Base-by-base conservation (phyloP, 148 eudicot species). In the Selenicereus undatus region DNA sequence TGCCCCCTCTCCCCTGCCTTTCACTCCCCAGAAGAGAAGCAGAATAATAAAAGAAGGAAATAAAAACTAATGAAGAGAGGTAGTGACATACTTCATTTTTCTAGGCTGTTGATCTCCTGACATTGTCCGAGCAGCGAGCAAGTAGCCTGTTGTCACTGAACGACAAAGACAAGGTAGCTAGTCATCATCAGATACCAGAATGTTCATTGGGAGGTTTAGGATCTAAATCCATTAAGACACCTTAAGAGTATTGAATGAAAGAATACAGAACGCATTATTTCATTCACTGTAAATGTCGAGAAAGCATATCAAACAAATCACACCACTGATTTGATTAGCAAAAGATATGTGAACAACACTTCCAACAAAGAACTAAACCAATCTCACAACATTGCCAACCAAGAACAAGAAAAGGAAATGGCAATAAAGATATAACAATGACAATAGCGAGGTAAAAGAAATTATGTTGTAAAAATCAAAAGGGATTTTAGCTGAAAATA, bases 11-110 rank as follows among this genome's bases (percentile, higher is more conserved):
- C 5, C n/a, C 27, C 68, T 2, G 32, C 32, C 32, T 32, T 32
- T 32, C 32, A 32, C 66, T 27, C 66, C 27, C 66, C 66, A 10
- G 8, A 48, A 48, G 3, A 56, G 22, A 56, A 17, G 22, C 62
- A 16, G 4, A 56, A 27, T 26, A 12, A 27, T 11, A 66, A 13
- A 14, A 66, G 35, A 4, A 26, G 22, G 16, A 27, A 66, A 12
- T 1, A 66, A 39, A 39, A 39, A 11, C 18, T 27, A 26, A 66
- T 66, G 71, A 51, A 75, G 26, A 75, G 56, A 17, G 13, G n/a
- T 11, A 48, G 30, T 27, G 58, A 65, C 87, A 79, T 86, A 88
- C 90, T 79, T 88, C 90, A 84, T 88, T 66, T 39, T 75, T 81
- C 66, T 51, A 60, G 35, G 58, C 36, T 26, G 71, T 62, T 30